Percentiles rank a stretch among this genome's conserved stretches.
Evolutionary conservation across 495 filamentous ascomycete genomes (phyloP).

Genomic region (Oidiodendron maius): DNA sequence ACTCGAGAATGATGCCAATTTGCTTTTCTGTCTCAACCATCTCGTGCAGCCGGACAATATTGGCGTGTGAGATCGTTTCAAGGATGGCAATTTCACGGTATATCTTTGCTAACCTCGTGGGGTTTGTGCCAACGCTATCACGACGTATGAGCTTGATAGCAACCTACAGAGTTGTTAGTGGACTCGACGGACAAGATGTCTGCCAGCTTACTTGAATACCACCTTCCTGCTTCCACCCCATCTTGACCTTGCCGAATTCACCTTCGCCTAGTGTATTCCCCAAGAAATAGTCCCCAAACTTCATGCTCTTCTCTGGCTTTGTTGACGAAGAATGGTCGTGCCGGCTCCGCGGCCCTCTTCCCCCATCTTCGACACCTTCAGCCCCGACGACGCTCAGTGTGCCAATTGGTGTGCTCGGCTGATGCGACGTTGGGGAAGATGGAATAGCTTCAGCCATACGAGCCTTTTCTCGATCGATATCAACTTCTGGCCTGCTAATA

Average conservation of each 20-base stretch:
- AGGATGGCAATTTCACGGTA: slow-evolving; percentile 94
- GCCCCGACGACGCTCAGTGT: slow-evolving; percentile 34
- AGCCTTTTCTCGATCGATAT: slow-evolving; percentile 70
- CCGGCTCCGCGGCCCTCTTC: slow-evolving; percentile 59
- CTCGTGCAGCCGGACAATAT: slow-evolving; percentile 95
- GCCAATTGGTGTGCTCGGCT: slow-evolving; percentile 38
- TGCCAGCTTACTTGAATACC: slow-evolving; percentile 57
- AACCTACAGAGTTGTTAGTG: slow-evolving; percentile 47
- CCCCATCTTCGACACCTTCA: slow-evolving; percentile 56
- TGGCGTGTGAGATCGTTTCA: slow-evolving; percentile 79
- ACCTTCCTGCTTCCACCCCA: slow-evolving; percentile 97
- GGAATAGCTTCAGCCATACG: slow-evolving; percentile 60
- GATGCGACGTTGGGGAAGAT: slow-evolving; percentile 38
- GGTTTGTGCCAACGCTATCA: slow-evolving; percentile 80
- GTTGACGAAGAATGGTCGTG: slow-evolving; percentile 64
- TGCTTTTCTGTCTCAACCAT: slow-evolving; percentile 97
- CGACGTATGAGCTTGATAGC: slow-evolving; percentile 97
- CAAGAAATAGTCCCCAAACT: slow-evolving; percentile 90
- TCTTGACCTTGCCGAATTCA: slow-evolving; percentile 97
- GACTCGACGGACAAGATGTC: neutral
- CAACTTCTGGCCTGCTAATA: slow-evolving; percentile 72
- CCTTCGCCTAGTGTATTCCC: slow-evolving; percentile 97
- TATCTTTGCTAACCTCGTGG: slow-evolving; percentile 87
- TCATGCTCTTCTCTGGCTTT: slow-evolving; percentile 65
- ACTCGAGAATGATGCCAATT: slow-evolving; percentile 97